phyloP scores from a whole-genome alignment of 352 stramenopile species.

The Pythium biforme region DNA sequence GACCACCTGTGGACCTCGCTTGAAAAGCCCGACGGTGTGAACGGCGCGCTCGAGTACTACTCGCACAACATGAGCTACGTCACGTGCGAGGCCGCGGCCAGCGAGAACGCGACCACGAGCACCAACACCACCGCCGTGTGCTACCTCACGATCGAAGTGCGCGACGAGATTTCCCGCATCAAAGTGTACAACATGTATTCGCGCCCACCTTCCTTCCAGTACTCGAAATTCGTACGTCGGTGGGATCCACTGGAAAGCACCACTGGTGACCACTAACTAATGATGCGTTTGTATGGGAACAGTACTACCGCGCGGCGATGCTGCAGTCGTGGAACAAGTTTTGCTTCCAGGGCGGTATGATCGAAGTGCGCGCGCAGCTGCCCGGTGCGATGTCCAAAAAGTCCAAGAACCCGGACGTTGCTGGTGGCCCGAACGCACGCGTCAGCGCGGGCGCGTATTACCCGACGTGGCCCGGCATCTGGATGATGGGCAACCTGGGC shows the following conservation, averaged over 20 bases:
- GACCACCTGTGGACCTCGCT: constrained; percentile 66
- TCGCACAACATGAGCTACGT: constrained; percentile 65
- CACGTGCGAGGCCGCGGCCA: constrained; percentile 35
- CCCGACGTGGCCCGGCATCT: constrained; percentile 93
- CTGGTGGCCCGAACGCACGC: constrained; percentile 68
- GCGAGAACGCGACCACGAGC: constrained; percentile 15
- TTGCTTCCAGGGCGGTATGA: constrained; percentile 91
- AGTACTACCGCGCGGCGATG: constrained; percentile 56
- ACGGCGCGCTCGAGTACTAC: constrained; percentile 61
- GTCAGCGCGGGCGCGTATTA: constrained; percentile 41
- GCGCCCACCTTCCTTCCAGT: constrained; percentile 50
- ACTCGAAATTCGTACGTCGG: constrained; percentile 46
- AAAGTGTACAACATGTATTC: constrained; percentile 73
- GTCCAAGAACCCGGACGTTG: constrained; percentile 56
- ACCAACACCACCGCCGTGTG: constrained; percentile 32
- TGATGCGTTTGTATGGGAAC: background rate
- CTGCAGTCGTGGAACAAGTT: constrained; percentile 95
- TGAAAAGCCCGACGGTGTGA: constrained; percentile 70
- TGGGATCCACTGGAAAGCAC: background rate
- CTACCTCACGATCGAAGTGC: constrained; percentile 59
- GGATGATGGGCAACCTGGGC: constrained; percentile 95
- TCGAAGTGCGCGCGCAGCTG: constrained; percentile 90
- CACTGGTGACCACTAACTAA: background rate
- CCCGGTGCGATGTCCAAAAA: constrained; percentile 77
- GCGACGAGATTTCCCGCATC: constrained; percentile 53